Percentiles rank a stretch among this genome's conserved stretches.
Evolutionary conservation across 371 early-diverging fungal genomes (phyloP).

Genomic region (Mortierella sp.): DNA sequence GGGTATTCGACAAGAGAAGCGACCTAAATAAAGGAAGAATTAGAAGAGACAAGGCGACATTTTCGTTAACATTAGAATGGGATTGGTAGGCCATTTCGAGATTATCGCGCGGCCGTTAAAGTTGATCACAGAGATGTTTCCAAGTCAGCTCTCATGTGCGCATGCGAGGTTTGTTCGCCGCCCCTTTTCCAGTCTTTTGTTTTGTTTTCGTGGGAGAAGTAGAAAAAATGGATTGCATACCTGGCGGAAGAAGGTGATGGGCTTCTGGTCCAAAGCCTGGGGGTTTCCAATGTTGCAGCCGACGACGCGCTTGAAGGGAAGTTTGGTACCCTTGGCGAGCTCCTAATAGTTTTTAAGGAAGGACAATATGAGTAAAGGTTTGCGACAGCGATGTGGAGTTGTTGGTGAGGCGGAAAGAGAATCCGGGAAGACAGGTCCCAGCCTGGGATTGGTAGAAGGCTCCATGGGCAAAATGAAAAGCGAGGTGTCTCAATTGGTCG

Average conservation of each 20-base stretch:
- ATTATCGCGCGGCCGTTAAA: slow-evolving; percentile 48
- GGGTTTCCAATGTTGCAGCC: slow-evolving; percentile 99
- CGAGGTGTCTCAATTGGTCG: neutral
- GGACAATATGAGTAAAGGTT: neutral
- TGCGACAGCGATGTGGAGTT: neutral
- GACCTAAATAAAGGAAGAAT: neutral
- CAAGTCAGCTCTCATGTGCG: neutral
- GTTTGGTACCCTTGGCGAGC: slow-evolving; percentile 60
- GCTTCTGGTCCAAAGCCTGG: slow-evolving; percentile 94
- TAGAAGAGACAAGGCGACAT: slow-evolving; percentile 11
- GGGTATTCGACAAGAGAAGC: slow-evolving; percentile 83
- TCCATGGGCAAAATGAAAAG: neutral
- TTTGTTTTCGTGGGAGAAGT: too few relatives aligned
- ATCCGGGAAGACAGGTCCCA: neutral
- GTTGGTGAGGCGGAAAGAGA: slow-evolving; percentile 2
- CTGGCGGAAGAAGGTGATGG: slow-evolving; percentile 97
- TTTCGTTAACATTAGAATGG: slow-evolving; percentile 16
- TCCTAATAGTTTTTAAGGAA: slow-evolving; percentile 50
- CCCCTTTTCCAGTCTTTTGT: neutral
- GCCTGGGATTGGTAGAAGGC: neutral
- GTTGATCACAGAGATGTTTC: slow-evolving; percentile 20
- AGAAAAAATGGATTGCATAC: too few relatives aligned
- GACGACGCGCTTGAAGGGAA: slow-evolving; percentile 85
- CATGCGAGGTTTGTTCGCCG: neutral
- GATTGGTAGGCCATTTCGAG: slow-evolving; percentile 14